Evolutionary conservation across 345 rosid species (phyloP), one percentile per base, ranked within the genome.

Genomic region (Corymbia maculata): DNA sequence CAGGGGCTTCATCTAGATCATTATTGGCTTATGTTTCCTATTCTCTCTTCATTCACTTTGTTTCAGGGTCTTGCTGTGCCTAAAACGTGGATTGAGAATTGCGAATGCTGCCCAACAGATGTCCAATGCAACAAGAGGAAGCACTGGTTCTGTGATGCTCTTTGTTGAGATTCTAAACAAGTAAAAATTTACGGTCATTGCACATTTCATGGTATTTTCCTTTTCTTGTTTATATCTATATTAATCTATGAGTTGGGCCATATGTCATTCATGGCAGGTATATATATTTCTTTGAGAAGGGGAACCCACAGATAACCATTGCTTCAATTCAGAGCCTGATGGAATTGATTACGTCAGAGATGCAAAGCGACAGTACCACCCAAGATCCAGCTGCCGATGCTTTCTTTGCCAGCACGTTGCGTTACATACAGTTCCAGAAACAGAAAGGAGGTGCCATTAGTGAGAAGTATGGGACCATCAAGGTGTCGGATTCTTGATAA

Each of bases 91-190:
- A 68, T 64, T 98, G 87, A 95, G 97, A 92, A 98, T 98, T 89
- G 99, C 99, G 85, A 95, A 97, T 90, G 97, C 98, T 87, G 98
- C 98, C 89, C 99, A 98, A 89, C 98, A 97, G 90, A 93, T 98
- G 99, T 88, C 94, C 70, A 95, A 86, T 91, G 95, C 94, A 45
- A 91, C 97, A n/a, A 93, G 96, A 84, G 98, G 97, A 89, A 93
- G 94, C 93, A 90, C 97, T 15, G 98, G 97, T 90, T 95, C 99
- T 26, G 96, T 92, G 52, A 88, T 92, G 1, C 97, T 98, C 88
- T 97, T 98, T 92, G 95, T 98, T 50, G 99, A 98, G 94, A 96
- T 98, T 90, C 90, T 98, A 91, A 98, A 97, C 94, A 98, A 98
- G 99, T 97, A 96, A 36, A 32, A 19, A 16, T 32, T 51, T 86